Percentiles rank a stretch among this genome's conserved stretches.
These are phyloP conservation scores for Pinus tabuliformis DNA, from an alignment of 75 land plant genomes.

Conservation along the genomic window DNA sequence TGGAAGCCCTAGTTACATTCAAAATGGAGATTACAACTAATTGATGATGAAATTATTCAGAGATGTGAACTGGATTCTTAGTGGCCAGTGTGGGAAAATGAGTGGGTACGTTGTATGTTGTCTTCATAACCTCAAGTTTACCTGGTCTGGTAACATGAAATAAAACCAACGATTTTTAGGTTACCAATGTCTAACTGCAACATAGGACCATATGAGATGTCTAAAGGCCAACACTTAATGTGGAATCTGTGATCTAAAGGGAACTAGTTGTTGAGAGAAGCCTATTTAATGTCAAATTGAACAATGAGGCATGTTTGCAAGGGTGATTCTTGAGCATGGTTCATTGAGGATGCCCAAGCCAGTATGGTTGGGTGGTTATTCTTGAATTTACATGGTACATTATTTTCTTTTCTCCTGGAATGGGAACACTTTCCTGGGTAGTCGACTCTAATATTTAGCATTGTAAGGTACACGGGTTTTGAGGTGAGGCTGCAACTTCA, in stretches of 20 bases:
- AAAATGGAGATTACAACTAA: no score
- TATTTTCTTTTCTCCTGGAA: constrained; percentile 67
- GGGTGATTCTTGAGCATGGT: constrained; percentile 42
- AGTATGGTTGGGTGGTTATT: constrained; percentile 73
- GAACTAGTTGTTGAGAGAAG: constrained; percentile 55
- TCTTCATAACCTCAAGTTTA: constrained; percentile 79
- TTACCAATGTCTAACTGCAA: neutral
- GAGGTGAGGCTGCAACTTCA: constrained; percentile 83
- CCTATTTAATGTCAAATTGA: constrained; percentile 39
- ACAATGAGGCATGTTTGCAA: constrained; percentile 26
- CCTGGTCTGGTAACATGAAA: constrained; percentile 44
- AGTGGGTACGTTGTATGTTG: constrained; percentile 4
- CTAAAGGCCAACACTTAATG: no score
- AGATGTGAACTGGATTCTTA: no score
- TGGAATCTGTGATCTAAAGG: no score
- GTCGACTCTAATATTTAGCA: constrained; percentile 96
- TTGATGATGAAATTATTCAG: no score
- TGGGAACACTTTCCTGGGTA: constrained; percentile 93
- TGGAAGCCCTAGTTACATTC: no score
- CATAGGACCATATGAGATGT: no score
- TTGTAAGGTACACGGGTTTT: constrained; percentile 60
- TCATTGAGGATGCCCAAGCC: constrained; percentile 81
- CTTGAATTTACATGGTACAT: constrained; percentile 61
- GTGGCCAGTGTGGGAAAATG: no score
- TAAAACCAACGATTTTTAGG: constrained; percentile 9